Evolutionary conservation across 192 early-diverging fungal genomes (phyloP), one percentile per base, ranked within the genome.

Genomic region (Mortierella alpina): DNA sequence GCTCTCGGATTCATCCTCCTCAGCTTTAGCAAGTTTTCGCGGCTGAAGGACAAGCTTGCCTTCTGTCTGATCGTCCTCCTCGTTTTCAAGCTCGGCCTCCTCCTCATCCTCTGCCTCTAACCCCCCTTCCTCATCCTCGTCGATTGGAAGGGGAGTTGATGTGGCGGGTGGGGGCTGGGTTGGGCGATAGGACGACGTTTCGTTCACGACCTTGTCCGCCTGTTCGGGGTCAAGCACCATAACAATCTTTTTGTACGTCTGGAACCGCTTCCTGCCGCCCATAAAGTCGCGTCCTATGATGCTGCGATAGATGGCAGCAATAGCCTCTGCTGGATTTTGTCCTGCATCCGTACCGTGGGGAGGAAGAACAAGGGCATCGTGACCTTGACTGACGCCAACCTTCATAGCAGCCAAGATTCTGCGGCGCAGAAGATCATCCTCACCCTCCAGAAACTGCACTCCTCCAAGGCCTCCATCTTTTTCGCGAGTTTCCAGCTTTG

Each of bases 241-340:
- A 59, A 79, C 64, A 71, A 79, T 79, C 64, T 79, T 79, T 41
- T 79, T 79, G 40, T 79, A 79, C 1, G 76, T 79, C 46, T 79
- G 76, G 47, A 79, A 79, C 15, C 76, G 76, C 64, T 79, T 79
- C n/a, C 76, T 63, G 9, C 76, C 76, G 12, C 76, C 76, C 76
- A 79, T 79, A 42, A 79, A 79, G 18, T 79, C 76, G 9, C 76
- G 62, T 7, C 76, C 76, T 51, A 79, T 79, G 40, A 79, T 67
- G 47, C 69, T 72, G 11, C 76, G 47, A 52, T 79, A 79, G n/a
- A 79, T 79, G 12, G 76, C 69, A 14, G 76, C 76, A 50, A 79
- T 72, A 9, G 76, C 76, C 51, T 79, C 76, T 9, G 76, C 56
- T 1, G 76, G 76, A 40, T 79, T 79, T 45, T 79, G 76, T 12